A percentile compares a stretch with the other conserved stretches of the same genome.
Conservation (phyloP, 192 early-diverging fungal species). For the Helicostylum pulchrum region DNA sequence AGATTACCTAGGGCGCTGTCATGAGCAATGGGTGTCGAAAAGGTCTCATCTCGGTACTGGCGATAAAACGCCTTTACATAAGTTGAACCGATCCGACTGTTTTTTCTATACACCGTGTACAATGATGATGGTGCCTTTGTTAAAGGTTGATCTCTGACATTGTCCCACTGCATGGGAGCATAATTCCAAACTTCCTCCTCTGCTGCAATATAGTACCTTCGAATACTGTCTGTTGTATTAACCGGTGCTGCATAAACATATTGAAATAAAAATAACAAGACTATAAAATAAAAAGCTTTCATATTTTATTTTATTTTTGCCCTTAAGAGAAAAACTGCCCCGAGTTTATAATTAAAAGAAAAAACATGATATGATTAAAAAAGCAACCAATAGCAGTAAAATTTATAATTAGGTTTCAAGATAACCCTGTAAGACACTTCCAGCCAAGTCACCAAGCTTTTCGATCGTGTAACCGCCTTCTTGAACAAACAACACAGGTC, state of each 20-base stretch:
- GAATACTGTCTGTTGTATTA: slow-evolving; percentile 7
- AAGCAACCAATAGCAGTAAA: neutral
- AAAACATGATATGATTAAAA: neutral
- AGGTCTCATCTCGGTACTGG: slow-evolving; percentile 36
- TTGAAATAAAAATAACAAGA: neutral
- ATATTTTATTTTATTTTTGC: no score
- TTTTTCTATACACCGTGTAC: slow-evolving; percentile 26
- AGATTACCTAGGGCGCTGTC: slow-evolving; percentile 31
- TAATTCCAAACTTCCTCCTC: slow-evolving; percentile 45
- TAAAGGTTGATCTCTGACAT: slow-evolving; percentile 33
- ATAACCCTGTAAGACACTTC: slow-evolving; percentile 45
- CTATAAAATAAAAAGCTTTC: neutral
- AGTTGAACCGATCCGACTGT: slow-evolving; percentile 29
- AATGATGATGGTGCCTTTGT: slow-evolving; percentile 19
- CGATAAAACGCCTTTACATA: slow-evolving; percentile 41
- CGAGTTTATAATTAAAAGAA: neutral
- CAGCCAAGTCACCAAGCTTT: slow-evolving; percentile 44
- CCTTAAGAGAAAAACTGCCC: no score
- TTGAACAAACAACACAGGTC: slow-evolving; percentile 51
- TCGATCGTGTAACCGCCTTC: slow-evolving; percentile 55
- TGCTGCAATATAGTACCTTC: slow-evolving; percentile 42
- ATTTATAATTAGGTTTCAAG: slow-evolving; percentile 11
- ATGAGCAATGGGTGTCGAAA: slow-evolving; percentile 29
- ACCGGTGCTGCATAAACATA: neutral
- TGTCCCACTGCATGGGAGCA: slow-evolving; percentile 37